Conservation (phyloP, 306 rosid species). For the Cucurbita maxima region DNA sequence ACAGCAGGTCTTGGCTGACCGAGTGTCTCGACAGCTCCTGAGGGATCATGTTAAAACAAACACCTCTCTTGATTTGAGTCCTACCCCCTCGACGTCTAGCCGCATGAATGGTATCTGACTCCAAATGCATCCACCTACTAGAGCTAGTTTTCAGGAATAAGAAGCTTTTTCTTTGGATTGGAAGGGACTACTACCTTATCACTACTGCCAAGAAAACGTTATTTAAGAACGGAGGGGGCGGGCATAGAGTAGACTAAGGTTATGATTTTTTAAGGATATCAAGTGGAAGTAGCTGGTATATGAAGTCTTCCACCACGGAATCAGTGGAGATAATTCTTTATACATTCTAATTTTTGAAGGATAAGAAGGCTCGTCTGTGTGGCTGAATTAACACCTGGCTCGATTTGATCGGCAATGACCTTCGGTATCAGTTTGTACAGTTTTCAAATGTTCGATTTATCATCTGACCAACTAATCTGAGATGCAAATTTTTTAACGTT, state of each 20-base stretch:
- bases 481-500: not conserved
- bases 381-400: not conserved
- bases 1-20: conserved; percentile 83
- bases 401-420: not conserved
- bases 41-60: conserved; percentile 48
- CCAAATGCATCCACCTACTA: not conserved
- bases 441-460: not conserved
- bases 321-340: not conserved
- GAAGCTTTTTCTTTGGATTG: not conserved
- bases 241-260: not conserved
- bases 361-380: not conserved
- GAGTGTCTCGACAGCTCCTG: conserved; percentile 68
- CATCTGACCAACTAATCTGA: conserved; percentile 3
- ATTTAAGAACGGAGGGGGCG: not conserved
- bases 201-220: not conserved
- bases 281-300: too few relatives aligned
- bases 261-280: too few relatives aligned
- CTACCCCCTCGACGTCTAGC: conserved; percentile 43
- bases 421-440: not conserved
- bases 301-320: not conserved
- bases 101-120: conserved; percentile 47
- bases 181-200: not conserved
- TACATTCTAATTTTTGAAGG: not conserved
- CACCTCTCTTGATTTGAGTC: conserved; percentile 58
- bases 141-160: conserved; percentile 1